Evolutionary conservation across 495 filamentous ascomycete species (phyloP).

Genomic region (Parathielavia hyrcaniae): DNA sequence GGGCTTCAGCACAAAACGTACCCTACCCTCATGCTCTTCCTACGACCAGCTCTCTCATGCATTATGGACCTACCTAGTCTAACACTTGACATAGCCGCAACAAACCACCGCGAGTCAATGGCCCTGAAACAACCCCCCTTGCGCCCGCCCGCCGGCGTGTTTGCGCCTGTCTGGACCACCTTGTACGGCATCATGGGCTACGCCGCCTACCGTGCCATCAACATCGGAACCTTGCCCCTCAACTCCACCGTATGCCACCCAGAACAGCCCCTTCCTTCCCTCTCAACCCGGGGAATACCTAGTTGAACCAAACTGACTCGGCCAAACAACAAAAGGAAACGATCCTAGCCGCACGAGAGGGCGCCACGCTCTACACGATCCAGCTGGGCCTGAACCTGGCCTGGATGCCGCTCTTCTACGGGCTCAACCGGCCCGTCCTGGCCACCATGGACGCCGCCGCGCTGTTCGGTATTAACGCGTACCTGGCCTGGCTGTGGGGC

Average conservation of each 20-base stretch:
- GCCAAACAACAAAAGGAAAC: slow-evolving; percentile 1
- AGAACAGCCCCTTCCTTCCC: background rate
- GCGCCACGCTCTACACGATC: slow-evolving; percentile 70
- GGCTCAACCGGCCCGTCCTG: slow-evolving; percentile 57
- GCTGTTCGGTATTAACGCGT: slow-evolving; percentile 60
- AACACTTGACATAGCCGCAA: slow-evolving; percentile 28
- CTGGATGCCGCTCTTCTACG: slow-evolving; percentile 95
- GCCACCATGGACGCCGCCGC: slow-evolving; percentile 71
- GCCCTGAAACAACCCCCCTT: slow-evolving; percentile 72
- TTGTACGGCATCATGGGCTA: slow-evolving; percentile 90
- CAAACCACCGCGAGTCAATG: slow-evolving; percentile 52
- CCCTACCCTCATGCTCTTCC: slow-evolving; percentile 17
- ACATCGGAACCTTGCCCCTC: slow-evolving; percentile 47
- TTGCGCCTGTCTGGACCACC: slow-evolving; percentile 78
- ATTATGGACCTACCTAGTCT: background rate
- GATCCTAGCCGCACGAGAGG: slow-evolving; percentile 44
- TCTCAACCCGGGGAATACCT: too few species aligned
- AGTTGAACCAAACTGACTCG: background rate
- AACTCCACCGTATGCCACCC: slow-evolving; percentile 27
- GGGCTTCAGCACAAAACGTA: slow-evolving; percentile 56
- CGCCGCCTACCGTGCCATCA: slow-evolving; percentile 62
- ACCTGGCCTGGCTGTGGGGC: slow-evolving; percentile 68
- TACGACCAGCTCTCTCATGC: background rate
- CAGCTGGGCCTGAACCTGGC: slow-evolving; percentile 78
- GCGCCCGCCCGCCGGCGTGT: slow-evolving; percentile 70